Evolutionary conservation across 768 basidiomycete species (phyloP).

Genomic region (Gloeopeniophorella convolvens): DNA sequence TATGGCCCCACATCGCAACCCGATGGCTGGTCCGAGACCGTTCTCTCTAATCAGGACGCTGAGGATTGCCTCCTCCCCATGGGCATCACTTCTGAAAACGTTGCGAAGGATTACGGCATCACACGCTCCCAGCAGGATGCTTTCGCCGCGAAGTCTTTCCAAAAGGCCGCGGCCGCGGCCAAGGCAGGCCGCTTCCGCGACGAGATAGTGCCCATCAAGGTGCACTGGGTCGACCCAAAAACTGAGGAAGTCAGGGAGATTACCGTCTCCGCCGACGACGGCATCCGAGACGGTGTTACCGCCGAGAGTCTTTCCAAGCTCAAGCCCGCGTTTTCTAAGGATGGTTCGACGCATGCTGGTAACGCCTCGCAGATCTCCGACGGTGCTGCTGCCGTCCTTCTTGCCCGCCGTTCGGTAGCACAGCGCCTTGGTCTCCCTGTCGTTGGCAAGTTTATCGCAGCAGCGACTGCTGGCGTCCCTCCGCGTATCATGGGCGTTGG

Average conservation of each 20-base stretch:
- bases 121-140: conserved; percentile 73
- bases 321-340: conserved; percentile 78
- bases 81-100: conserved; percentile 95
- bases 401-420: conserved; percentile 73
- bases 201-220: conserved; percentile 79
- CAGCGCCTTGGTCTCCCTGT: conserved; percentile 81
- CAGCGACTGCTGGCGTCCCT: conserved; percentile 70
- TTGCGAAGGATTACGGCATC: conserved; percentile 70
- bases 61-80: conserved; percentile 81
- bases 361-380: conserved; percentile 91
- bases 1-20: conserved; percentile 55
- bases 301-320: conserved; percentile 70
- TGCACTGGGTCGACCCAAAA: conserved; percentile 65
- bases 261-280: conserved; percentile 76
- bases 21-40: conserved; percentile 53
- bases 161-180: conserved; percentile 74
- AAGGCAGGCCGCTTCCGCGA: conserved; percentile 75
- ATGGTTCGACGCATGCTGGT: conserved; percentile 73
- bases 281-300: conserved; percentile 81
- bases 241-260: conserved; percentile 61
- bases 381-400: conserved; percentile 85
- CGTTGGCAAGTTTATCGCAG: conserved; percentile 75
- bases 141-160: conserved; percentile 80
- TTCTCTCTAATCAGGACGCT: conserved; percentile 61
- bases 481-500: conserved; percentile 90